Evolutionary conservation across 1,284 basidiomycete species (phyloP).

Genomic region (Trichosporon ovoides): DNA sequence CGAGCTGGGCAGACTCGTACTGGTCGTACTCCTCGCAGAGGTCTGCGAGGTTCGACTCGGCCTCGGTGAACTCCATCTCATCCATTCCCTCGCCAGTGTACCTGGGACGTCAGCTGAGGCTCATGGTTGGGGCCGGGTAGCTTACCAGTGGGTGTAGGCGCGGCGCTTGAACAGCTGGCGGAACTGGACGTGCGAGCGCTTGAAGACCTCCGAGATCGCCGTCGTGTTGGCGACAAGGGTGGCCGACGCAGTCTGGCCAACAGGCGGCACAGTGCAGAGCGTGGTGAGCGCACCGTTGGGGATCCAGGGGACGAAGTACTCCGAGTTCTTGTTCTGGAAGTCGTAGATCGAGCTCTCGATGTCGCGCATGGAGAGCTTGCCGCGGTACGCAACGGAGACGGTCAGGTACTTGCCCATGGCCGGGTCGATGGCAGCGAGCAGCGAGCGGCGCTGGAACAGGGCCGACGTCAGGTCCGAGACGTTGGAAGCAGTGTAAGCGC

Average conservation of each 20-base stretch:
- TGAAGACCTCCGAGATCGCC: constrained; percentile 76
- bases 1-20: constrained; percentile 76
- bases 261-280: constrained; percentile 73
- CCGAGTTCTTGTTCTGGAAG: constrained; percentile 45
- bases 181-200: constrained; percentile 74
- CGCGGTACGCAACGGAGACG: constrained; percentile 42
- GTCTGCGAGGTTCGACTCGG: constrained; percentile 94
- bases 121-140: no score
- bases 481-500: constrained; percentile 54
- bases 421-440: constrained; percentile 42
- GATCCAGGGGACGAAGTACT: constrained; percentile 43
- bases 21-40: constrained; percentile 91
- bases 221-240: constrained; percentile 80
- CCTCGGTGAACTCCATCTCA: constrained; percentile 91
- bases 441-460: constrained; percentile 36
- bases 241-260: constrained; percentile 69
- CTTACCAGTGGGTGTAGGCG: constrained; percentile 54
- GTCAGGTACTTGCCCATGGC: constrained; percentile 45
- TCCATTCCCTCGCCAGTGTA: constrained; percentile 99
- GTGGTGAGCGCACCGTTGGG: constrained; percentile 49
- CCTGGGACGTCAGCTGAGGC: no score
- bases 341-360: constrained; percentile 42
- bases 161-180: constrained; percentile 58
- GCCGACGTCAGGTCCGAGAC: constrained; percentile 40
- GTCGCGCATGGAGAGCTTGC: constrained; percentile 43